Evolutionary conservation across 148 eudicot genomes (phyloP).

Genomic region (Pouteria glomerata): DNA sequence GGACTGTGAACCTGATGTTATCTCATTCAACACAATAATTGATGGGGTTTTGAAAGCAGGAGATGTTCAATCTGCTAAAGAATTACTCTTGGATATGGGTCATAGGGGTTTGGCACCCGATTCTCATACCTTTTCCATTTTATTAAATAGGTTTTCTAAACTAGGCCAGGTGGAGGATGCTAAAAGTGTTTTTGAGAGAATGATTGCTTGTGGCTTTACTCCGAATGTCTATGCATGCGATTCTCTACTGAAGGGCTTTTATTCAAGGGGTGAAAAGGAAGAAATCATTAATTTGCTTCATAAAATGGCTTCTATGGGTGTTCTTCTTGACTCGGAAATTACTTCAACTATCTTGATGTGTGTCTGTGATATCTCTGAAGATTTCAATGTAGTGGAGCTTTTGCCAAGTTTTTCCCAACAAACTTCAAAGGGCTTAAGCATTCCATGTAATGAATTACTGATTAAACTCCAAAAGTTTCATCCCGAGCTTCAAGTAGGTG

Average conservation of each 20-base stretch:
- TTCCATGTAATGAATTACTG: conserved; percentile 48
- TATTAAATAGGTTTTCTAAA: conserved; percentile 48
- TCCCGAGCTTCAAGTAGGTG: conserved; percentile 33
- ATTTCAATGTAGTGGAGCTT: conserved; percentile 33
- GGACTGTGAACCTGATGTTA: conserved; percentile 43
- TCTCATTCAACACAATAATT: conserved; percentile 52
- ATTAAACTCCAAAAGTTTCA: conserved; percentile 33
- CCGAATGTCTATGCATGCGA: conserved; percentile 43
- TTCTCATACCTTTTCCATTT: conserved; percentile 39
- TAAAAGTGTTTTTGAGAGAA: conserved; percentile 39
- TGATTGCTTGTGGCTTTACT: conserved; percentile 47
- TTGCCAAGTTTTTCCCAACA: conserved; percentile 58
- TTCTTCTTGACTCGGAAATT: conserved; percentile 47
- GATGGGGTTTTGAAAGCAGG: conserved; percentile 46
- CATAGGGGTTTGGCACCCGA: conserved; percentile 56
- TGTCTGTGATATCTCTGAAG: conserved; percentile 41
- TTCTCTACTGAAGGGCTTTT: conserved; percentile 52
- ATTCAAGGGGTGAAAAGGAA: conserved; percentile 40
- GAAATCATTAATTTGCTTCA: conserved; percentile 61
- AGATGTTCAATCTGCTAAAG: conserved; percentile 46
- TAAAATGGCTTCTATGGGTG: conserved; percentile 52
- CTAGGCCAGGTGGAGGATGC: conserved; percentile 67
- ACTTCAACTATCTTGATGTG: conserved; percentile 45
- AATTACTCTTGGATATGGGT: conserved; percentile 49
- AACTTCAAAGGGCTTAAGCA: conserved; percentile 27